phyloP scores from a whole-genome alignment of 768 basidiomycete genomes.

The Suillus fuscotomentosus region DNA sequence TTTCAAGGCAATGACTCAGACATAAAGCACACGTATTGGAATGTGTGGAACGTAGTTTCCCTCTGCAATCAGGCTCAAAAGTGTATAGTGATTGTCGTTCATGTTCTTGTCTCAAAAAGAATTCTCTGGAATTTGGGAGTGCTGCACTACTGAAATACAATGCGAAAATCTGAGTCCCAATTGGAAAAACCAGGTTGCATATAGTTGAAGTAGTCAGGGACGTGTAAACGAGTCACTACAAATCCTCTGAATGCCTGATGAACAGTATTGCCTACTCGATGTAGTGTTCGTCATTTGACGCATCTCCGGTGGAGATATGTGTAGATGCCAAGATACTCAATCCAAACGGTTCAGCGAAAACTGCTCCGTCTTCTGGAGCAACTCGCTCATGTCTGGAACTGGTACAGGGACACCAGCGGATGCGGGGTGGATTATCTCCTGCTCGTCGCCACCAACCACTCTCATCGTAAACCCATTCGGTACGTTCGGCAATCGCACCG shows the following conservation, averaged over 20 bases:
- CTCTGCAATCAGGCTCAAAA: no score
- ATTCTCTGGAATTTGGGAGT: not conserved
- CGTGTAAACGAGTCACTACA: not conserved
- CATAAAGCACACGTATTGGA: not conserved
- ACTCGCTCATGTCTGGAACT: constrained; percentile 8
- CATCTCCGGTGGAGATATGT: not conserved
- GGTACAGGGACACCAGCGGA: not conserved
- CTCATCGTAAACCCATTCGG: constrained; percentile 32
- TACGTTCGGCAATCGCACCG: constrained; percentile 27
- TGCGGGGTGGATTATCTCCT: not conserved
- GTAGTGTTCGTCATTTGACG: not conserved
- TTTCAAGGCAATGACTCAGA: not conserved
- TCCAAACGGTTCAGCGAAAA: constrained; percentile 29
- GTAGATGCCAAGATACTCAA: constrained; percentile 10
- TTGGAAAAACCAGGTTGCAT: not conserved
- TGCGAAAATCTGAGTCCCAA: no score
- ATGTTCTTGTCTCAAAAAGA: not conserved
- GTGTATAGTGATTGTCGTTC: not conserved
- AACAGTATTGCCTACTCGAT: not conserved
- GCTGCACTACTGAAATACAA: not conserved
- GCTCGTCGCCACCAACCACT: constrained; percentile 21
- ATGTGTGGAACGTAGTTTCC: not conserved
- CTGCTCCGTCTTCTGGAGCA: constrained; percentile 14
- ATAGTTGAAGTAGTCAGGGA: not conserved
- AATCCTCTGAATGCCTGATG: not conserved